Conservation (phyloP, 2,329 filamentous ascomycete genomes). For the Penicillium sp. region DNA sequence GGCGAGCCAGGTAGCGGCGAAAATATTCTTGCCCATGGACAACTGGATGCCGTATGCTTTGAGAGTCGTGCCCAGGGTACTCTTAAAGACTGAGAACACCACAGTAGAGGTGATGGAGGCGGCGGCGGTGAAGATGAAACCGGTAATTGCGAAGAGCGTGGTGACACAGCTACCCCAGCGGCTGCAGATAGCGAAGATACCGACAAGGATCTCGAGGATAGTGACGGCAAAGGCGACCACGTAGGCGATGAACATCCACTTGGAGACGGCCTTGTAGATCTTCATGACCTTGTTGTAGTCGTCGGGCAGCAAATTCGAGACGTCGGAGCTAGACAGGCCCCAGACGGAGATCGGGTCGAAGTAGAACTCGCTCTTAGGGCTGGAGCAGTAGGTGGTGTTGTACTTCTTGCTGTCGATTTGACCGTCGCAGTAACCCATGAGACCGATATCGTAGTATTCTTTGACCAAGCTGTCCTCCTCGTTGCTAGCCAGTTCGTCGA, state of each 20-base stretch:
- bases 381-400: constrained; percentile 63
- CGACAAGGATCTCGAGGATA: constrained; percentile 70
- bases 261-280: constrained; percentile 70
- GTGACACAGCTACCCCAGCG: constrained; percentile 79
- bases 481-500: constrained; percentile 30
- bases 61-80: constrained; percentile 65
- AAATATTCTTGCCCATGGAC: constrained; percentile 67
- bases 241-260: constrained; percentile 83
- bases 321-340: constrained; percentile 55
- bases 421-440: constrained; percentile 85
- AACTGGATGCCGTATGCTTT: constrained; percentile 71
- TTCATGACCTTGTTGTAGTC: constrained; percentile 68
- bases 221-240: constrained; percentile 71
- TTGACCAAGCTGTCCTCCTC: constrained; percentile 59
- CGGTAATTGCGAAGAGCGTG: constrained; percentile 68
- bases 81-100: constrained; percentile 69
- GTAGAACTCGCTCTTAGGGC: constrained; percentile 74
- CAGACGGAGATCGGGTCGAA: constrained; percentile 69
- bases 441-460: constrained; percentile 76
- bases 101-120: constrained; percentile 74
- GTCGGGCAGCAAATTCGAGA: constrained; percentile 66
- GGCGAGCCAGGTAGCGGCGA: constrained; percentile 75
- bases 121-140: constrained; percentile 60
- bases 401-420: constrained; percentile 55
- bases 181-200: constrained; percentile 80